Evolutionary conservation across 2,329 filamentous ascomycete genomes (phyloP).

Genomic region (Penicillium capsulatum): DNA sequence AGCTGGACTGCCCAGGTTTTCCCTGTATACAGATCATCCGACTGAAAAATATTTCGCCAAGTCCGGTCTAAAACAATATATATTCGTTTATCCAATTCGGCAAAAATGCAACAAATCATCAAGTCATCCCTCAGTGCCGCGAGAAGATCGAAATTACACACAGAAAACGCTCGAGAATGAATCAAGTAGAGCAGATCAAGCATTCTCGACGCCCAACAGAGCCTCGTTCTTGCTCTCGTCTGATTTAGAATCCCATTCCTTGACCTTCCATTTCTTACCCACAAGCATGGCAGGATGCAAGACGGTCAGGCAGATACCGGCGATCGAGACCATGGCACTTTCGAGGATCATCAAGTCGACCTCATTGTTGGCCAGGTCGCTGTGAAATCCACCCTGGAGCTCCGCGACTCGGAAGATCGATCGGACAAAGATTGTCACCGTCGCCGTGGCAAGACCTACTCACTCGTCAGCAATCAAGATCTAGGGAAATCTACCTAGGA

Average conservation of each 20-base stretch:
- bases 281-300: conserved; percentile 9
- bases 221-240: too few relatives aligned
- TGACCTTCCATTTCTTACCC: conserved; percentile 8
- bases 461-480: conserved; percentile 4
- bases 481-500: background rate
- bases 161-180: too few relatives aligned
- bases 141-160: too few relatives aligned
- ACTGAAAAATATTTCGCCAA: too few relatives aligned
- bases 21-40: too few relatives aligned
- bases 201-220: too few relatives aligned
- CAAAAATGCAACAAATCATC: too few relatives aligned
- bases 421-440: conserved; percentile 43
- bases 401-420: conserved; percentile 50
- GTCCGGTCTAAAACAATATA: too few relatives aligned
- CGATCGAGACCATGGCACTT: conserved; percentile 46
- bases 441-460: conserved; percentile 25
- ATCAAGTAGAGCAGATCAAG: too few relatives aligned
- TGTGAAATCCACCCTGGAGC: conserved; percentile 46
- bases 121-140: too few relatives aligned
- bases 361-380: conserved; percentile 47
- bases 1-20: conserved; percentile 19
- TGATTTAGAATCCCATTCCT: too few relatives aligned
- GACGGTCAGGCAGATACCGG: conserved; percentile 11
- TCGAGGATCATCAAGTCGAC: conserved; percentile 49
- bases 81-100: too few relatives aligned